Conservation (phyloP, 1,284 basidiomycete species). For the Apiotrichum laibachii region DNA sequence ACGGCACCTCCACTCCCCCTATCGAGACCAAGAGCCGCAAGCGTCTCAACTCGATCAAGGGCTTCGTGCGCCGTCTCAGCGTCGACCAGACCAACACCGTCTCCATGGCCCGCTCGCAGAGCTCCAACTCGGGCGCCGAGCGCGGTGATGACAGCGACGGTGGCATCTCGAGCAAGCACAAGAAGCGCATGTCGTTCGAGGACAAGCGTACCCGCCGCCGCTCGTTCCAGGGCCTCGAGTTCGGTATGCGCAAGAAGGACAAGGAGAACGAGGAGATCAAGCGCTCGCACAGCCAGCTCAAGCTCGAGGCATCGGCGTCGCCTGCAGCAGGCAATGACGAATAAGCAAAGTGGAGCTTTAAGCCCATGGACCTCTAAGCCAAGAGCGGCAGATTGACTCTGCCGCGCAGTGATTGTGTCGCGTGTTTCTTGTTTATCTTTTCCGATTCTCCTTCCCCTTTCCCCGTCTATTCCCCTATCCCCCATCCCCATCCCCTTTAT, state of each 20-base stretch:
- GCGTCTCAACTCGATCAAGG: slow-evolving; percentile 41
- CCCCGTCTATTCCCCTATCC: no score
- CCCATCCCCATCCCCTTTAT: no score
- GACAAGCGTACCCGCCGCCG: background rate
- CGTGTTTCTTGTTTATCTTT: no score
- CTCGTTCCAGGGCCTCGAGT: slow-evolving; percentile 1
- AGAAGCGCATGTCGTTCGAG: slow-evolving; percentile 8
- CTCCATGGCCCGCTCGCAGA: slow-evolving; percentile 1
- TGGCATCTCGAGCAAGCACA: background rate
- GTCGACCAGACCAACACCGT: background rate
- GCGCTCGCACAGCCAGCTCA: no score
- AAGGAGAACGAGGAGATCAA: no score
- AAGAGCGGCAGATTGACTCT: no score
- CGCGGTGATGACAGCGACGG: background rate
- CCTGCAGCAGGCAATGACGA: background rate
- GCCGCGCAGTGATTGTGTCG: no score
- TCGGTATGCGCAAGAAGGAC: background rate
- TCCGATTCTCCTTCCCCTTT: no score
- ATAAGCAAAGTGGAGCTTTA: no score
- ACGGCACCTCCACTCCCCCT: slow-evolving; percentile 1
- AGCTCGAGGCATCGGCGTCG: background rate
- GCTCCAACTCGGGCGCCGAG: background rate
- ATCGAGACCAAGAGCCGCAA: slow-evolving; percentile 28
- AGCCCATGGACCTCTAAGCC: no score
- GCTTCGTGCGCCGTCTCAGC: slow-evolving; percentile 42